Conservation (phyloP, 2,329 filamentous ascomycete species). For the Blumeriella jaapii region DNA sequence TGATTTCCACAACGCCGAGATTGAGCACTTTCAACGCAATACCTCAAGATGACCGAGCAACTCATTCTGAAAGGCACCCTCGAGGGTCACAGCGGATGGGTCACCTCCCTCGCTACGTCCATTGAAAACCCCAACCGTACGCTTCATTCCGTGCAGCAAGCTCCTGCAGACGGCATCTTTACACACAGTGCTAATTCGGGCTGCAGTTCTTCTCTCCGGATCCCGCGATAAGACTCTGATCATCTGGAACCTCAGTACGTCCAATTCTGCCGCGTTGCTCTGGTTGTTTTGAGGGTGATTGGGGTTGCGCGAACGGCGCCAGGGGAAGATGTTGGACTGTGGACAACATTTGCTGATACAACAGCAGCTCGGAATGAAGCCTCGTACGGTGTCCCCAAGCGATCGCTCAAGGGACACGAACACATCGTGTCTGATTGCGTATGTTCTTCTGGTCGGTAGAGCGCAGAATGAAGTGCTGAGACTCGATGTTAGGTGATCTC, state of each 20-base stretch:
- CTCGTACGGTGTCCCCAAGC: conserved; percentile 98
- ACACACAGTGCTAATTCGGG: too few species aligned
- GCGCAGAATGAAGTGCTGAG: conserved; percentile 27
- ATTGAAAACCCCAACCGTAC: conserved; percentile 95
- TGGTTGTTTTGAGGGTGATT: too few species aligned
- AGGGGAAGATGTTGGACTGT: too few species aligned
- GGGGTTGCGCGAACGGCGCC: too few species aligned
- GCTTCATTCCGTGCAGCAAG: background rate
- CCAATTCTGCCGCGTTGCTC: too few species aligned
- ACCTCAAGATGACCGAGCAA: conserved; percentile 28
- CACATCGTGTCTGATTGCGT: conserved; percentile 99
- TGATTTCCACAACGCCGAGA: conserved; percentile 3
- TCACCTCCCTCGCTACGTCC: conserved; percentile 95
- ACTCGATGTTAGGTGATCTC: conserved; percentile 74
- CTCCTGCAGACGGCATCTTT: too few species aligned
- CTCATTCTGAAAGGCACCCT: conserved; percentile 86
- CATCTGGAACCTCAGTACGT: too few species aligned
- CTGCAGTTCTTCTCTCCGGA: conserved; percentile 81
- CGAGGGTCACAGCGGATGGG: conserved; percentile 99
- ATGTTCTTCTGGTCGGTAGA: conserved; percentile 38
- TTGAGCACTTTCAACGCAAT: conserved; percentile 20
- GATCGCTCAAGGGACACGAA: conserved; percentile 95
- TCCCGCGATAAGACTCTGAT: conserved; percentile 73
- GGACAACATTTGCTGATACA: background rate
- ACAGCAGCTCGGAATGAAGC: conserved; percentile 73